Evolutionary conservation across 2,329 filamentous ascomycete genomes (phyloP).

Genomic region (Botrytis squamosa): DNA sequence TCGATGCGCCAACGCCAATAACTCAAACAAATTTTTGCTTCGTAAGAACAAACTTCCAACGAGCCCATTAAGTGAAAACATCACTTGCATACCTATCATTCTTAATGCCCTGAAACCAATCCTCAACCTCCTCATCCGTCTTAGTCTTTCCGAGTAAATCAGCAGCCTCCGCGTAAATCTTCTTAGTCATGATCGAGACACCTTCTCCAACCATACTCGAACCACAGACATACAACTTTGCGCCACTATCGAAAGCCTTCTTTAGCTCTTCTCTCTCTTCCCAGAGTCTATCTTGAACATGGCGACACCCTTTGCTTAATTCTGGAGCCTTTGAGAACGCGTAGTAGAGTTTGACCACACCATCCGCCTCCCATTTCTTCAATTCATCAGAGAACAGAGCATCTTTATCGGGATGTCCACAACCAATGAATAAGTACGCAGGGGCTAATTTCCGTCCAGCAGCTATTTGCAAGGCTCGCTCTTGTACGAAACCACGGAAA

Average conservation of each 20-base stretch:
- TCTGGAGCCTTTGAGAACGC: constrained; percentile 15
- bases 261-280: constrained; percentile 21
- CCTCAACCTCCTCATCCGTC: constrained; percentile 23
- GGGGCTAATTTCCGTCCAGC: constrained; percentile 22
- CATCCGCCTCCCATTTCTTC: constrained; percentile 28
- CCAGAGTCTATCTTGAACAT: constrained; percentile 25
- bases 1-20: neutral
- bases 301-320: constrained; percentile 12
- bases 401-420: constrained; percentile 45
- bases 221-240: constrained; percentile 25
- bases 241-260: constrained; percentile 21
- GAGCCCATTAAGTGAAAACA: constrained; percentile 19
- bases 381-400: constrained; percentile 45
- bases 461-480: constrained; percentile 18
- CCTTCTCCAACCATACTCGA: constrained; percentile 19
- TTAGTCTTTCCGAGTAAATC: constrained; percentile 11
- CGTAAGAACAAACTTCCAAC: neutral
- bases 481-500: constrained; percentile 38
- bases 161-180: constrained; percentile 18
- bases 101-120: constrained; percentile 22
- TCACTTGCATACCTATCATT: constrained; percentile 24
- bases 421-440: constrained; percentile 50
- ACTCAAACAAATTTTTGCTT: neutral
- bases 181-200: constrained; percentile 19
- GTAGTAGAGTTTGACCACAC: constrained; percentile 22